Evolutionary conservation across 495 filamentous ascomycete genomes (phyloP).

Genomic region (Neurospora africana): DNA sequence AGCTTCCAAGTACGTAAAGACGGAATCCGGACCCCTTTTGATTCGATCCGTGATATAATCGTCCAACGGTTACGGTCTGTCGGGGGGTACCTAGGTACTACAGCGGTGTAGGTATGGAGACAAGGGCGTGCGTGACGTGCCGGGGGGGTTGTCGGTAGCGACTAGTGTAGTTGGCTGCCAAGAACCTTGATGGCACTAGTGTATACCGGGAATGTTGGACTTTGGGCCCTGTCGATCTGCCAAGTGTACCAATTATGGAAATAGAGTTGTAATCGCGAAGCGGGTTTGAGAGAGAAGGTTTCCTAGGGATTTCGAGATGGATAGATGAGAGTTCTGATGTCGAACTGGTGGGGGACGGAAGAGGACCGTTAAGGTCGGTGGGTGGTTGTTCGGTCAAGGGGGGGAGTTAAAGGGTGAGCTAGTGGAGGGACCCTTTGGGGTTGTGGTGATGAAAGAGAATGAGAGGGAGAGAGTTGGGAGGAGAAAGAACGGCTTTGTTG

Average conservation of each 20-base stretch:
- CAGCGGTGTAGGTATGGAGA: neutral
- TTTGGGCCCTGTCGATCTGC: neutral
- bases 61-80: neutral
- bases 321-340: neutral
- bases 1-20: neutral
- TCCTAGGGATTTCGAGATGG: neutral
- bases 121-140: neutral
- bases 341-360: neutral
- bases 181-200: neutral
- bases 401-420: neutral
- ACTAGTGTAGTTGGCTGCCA: neutral
- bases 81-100: neutral
- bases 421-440: neutral
- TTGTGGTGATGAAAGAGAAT: neutral
- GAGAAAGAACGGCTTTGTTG: conserved; percentile 1
- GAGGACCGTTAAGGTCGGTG: neutral
- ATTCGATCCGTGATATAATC: neutral
- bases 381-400: neutral
- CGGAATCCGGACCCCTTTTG: neutral
- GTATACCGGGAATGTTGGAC: neutral
- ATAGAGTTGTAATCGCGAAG: neutral
- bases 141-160: neutral
- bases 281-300: neutral
- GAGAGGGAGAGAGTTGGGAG: neutral
- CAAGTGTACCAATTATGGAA: neutral